Conservation (phyloP, 176 grass and related monocot species). For the Poa pratensis region DNA sequence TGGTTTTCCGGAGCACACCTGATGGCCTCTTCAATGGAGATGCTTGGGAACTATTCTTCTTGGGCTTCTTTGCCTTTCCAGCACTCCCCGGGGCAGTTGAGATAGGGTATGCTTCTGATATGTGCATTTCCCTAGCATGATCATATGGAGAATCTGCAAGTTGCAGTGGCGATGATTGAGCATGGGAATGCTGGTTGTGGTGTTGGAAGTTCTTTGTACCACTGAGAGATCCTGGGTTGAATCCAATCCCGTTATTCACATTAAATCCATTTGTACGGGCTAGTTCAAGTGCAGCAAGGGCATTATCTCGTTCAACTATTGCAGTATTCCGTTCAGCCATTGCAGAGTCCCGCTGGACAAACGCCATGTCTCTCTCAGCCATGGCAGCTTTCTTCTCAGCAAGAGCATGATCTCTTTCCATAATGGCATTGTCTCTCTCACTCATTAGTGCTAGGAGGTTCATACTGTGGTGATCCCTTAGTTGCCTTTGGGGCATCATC, state of each 20-base stretch:
- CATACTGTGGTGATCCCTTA: conserved; percentile 76
- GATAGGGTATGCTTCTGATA: conserved; percentile 81
- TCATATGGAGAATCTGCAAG: conserved; percentile 84
- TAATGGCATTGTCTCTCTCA: conserved; percentile 79
- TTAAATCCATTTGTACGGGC: conserved; percentile 62
- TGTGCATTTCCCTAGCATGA: conserved; percentile 77
- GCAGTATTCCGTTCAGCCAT: conserved; percentile 75
- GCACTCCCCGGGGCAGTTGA: conserved; percentile 45
- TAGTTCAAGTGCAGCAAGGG: conserved; percentile 69
- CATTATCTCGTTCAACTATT: conserved; percentile 80
- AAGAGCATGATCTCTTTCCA: conserved; percentile 77
- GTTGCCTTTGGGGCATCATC: conserved; percentile 86
- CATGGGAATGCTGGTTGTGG: conserved; percentile 61
- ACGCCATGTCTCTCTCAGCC: conserved; percentile 80
- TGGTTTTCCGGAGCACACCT: conserved; percentile 66
- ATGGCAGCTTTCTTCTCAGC: conserved; percentile 87
- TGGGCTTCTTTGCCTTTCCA: conserved; percentile 69
- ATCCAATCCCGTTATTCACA: conserved; percentile 47
- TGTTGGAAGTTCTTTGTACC: conserved; percentile 54
- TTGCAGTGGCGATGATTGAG: conserved; percentile 66
- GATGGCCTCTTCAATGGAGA: conserved; percentile 62
- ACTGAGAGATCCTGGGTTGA: conserved; percentile 49
- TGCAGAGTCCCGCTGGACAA: conserved; percentile 79
- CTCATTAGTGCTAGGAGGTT: conserved; percentile 67
- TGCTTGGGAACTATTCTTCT: conserved; percentile 59